Percentiles rank a stretch among this genome's conserved stretches.
Conservation (phyloP, 108 stramenopile species). For the Nitzschia inconspicua region DNA sequence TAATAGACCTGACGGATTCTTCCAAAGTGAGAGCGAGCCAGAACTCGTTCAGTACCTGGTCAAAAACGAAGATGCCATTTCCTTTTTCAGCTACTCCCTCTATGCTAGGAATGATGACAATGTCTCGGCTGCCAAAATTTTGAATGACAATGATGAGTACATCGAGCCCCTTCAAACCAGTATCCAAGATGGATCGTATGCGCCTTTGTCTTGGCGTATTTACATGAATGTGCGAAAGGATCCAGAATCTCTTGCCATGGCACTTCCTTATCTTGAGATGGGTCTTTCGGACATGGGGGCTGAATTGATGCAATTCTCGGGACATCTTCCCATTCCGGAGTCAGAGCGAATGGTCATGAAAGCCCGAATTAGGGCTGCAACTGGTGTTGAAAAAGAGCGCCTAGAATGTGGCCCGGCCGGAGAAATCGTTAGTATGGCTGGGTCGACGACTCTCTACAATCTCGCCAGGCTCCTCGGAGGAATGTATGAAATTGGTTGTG, state of each 20-base stretch:
- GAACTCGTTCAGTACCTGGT: background rate
- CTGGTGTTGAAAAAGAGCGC: background rate
- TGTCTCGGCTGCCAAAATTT: constrained; percentile 16
- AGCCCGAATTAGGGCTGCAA: background rate
- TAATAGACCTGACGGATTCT: background rate
- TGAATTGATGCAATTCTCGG: background rate
- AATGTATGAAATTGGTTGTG: constrained; percentile 14
- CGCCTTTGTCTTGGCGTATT: background rate
- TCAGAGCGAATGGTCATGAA: constrained; percentile 3
- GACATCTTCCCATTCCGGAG: background rate
- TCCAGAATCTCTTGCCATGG: background rate
- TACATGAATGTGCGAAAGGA: constrained; percentile 18
- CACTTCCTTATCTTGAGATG: background rate
- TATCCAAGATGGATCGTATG: constrained; percentile 9
- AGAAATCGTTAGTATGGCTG: constrained; percentile 8
- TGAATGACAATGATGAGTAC: background rate
- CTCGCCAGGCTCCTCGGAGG: too few relatives aligned
- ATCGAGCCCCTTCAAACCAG: background rate
- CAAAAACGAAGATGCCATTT: constrained; percentile 6
- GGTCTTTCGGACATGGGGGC: background rate
- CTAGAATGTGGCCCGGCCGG: background rate
- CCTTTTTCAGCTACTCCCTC: constrained; percentile 21
- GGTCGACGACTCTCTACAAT: constrained; percentile 15
- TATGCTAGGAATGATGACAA: constrained; percentile 4
- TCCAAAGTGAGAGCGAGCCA: background rate